Evolutionary conservation across 306 rosid genomes (phyloP).

Genomic region (Sphenostylis stenocarpa): DNA sequence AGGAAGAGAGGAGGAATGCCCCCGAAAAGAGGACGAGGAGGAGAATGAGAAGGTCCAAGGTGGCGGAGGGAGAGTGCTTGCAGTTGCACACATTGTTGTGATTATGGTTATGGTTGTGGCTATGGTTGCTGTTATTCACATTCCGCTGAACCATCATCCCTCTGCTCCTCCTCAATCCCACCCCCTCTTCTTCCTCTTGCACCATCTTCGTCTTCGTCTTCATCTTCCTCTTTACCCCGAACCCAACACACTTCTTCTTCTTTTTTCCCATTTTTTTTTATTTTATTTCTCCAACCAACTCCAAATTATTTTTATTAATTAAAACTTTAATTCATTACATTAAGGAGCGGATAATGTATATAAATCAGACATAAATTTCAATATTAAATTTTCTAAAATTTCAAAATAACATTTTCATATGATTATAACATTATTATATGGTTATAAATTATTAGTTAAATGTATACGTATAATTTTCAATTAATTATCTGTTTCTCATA

Average conservation of each 20-base stretch:
- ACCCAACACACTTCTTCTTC: neutral
- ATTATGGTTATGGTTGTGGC: too few relatives aligned
- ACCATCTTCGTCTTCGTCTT: neutral
- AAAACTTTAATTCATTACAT: neutral
- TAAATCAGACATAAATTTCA: too few relatives aligned
- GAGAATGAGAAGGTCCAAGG: slow-evolving; percentile 83
- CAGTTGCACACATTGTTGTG: slow-evolving; percentile 57
- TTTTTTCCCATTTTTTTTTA: neutral
- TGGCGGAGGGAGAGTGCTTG: slow-evolving; percentile 83
- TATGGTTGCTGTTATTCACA: neutral
- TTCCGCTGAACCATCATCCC: neutral
- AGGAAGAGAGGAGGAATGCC: slow-evolving; percentile 81
- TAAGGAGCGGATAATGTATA: too few relatives aligned
- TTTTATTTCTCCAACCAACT: neutral
- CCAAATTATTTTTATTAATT: too few relatives aligned
- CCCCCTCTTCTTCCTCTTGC: neutral
- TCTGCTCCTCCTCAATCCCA: neutral
- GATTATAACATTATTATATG: too few relatives aligned
- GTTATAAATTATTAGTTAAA: too few relatives aligned
- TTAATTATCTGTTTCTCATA: too few relatives aligned
- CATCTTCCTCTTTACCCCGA: neutral
- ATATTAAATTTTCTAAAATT: too few relatives aligned
- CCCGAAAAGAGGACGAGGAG: slow-evolving; percentile 81
- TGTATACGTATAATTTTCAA: too few relatives aligned
- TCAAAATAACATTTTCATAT: too few relatives aligned